Evolutionary conservation across 2,329 filamentous ascomycete species (phyloP).

Genomic region (Thelonectria olida): DNA sequence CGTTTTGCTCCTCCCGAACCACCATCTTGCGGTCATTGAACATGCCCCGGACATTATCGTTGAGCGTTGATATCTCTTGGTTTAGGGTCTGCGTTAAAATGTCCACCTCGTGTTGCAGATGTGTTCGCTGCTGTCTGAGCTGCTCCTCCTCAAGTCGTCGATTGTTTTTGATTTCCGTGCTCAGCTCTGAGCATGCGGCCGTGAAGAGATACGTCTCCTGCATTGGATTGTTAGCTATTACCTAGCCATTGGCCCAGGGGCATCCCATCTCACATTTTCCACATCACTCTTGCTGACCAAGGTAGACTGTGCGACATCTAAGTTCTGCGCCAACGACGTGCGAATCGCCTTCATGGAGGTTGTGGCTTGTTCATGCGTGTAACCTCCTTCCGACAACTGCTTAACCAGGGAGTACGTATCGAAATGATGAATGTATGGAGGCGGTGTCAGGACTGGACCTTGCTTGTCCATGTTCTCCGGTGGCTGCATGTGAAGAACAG

Average conservation of each 20-base stretch:
- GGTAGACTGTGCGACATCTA: conserved; percentile 81
- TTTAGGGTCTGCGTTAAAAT: conserved; percentile 85
- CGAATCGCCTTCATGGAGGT: conserved; percentile 94
- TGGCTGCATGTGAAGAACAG: conserved; percentile 58
- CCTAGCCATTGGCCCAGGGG: neutral
- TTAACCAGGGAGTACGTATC: conserved; percentile 92
- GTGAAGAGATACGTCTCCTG: conserved; percentile 90
- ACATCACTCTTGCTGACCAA: conserved; percentile 91
- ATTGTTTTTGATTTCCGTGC: conserved; percentile 84
- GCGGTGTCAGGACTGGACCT: conserved; percentile 74
- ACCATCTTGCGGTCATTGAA: conserved; percentile 97
- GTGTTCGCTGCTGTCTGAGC: conserved; percentile 82
- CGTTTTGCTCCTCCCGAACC: conserved; percentile 86
- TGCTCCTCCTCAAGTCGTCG: conserved; percentile 81
- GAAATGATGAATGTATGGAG: conserved; percentile 93
- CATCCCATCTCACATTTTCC: conserved; percentile 71
- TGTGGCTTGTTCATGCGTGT: conserved; percentile 77
- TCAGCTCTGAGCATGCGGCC: conserved; percentile 91
- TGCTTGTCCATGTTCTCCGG: conserved; percentile 54
- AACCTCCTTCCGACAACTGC: conserved; percentile 78
- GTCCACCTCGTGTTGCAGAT: conserved; percentile 94
- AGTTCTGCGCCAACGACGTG: conserved; percentile 77
- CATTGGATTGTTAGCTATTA: conserved; percentile 22
- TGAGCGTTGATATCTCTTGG: conserved; percentile 83
- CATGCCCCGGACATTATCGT: conserved; percentile 92